Percentiles rank a stretch among this genome's conserved stretches.
These are phyloP conservation scores for Ustilago loliicola DNA, from an alignment of 1,284 basidiomycete genomes.

Conservation along the genomic window DNA sequence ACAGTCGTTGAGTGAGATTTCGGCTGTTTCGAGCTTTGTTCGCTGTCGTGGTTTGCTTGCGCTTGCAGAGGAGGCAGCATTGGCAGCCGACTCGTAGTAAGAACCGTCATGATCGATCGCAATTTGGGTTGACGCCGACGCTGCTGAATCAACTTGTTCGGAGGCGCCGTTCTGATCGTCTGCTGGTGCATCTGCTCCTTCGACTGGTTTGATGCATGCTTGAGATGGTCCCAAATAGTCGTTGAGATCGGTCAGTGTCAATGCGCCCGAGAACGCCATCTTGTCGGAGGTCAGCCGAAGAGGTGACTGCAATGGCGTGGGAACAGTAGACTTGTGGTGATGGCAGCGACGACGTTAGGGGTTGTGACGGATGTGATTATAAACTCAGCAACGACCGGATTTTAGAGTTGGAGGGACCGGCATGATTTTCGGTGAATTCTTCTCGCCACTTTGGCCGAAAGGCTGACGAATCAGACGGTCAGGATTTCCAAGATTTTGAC, in stretches of 20 bases:
- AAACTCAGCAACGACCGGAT: background rate
- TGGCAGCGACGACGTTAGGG: no score
- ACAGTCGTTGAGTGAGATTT: slow-evolving; percentile 96
- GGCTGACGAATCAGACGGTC: background rate
- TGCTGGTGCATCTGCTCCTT: slow-evolving; percentile 44
- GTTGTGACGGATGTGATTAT: slow-evolving; percentile 3
- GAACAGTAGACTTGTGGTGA: background rate
- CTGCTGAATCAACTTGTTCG: slow-evolving; percentile 53
- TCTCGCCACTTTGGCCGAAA: background rate
- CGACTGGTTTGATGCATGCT: slow-evolving; percentile 96
- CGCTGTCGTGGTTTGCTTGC: slow-evolving; percentile 60
- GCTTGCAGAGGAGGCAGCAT: background rate
- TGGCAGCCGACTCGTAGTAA: slow-evolving; percentile 78
- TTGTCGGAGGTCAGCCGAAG: slow-evolving; percentile 1
- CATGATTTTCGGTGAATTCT: slow-evolving; percentile 1
- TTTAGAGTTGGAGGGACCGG: background rate
- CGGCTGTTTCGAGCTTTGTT: slow-evolving; percentile 74
- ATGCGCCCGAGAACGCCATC: slow-evolving; percentile 91
- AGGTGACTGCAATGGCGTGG: background rate
- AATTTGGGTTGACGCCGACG: slow-evolving; percentile 81
- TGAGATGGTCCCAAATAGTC: slow-evolving; percentile 98
- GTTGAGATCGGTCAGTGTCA: slow-evolving; percentile 89
- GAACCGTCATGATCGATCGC: slow-evolving; percentile 82
- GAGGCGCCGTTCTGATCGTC: slow-evolving; percentile 41
- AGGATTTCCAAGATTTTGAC: background rate